Percentiles rank a stretch among this genome's conserved stretches.
These are phyloP conservation scores for Cetraspora pellucida DNA, from an alignment of 192 early-diverging fungal genomes.

Conservation along the genomic window DNA sequence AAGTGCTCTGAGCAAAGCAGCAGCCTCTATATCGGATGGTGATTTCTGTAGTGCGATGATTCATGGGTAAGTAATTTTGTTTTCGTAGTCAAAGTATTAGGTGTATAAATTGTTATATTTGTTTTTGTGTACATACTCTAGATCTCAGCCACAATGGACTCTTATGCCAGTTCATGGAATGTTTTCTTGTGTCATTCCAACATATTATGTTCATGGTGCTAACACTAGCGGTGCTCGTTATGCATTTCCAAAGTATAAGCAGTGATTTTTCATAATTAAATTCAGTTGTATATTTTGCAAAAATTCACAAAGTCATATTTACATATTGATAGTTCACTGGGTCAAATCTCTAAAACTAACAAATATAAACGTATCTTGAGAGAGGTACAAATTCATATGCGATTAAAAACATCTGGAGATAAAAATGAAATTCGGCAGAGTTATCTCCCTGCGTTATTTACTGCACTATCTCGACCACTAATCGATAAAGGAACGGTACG, in stretches of 20 bases:
- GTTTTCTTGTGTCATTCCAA: slow-evolving; percentile 82
- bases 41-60: slow-evolving; percentile 81
- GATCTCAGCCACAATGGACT: slow-evolving; percentile 82
- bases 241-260: slow-evolving; percentile 30
- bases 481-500: slow-evolving; percentile 36
- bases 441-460: slow-evolving; percentile 78
- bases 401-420: slow-evolving; percentile 77
- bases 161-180: slow-evolving; percentile 88
- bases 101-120: neutral
- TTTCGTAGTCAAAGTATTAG: neutral
- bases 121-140: slow-evolving; percentile 30
- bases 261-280: no score
- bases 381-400: slow-evolving; percentile 89
- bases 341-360: slow-evolving; percentile 80
- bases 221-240: slow-evolving; percentile 6
- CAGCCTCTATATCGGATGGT: slow-evolving; percentile 82
- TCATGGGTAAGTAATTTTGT: slow-evolving; percentile 54
- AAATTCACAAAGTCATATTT: no score
- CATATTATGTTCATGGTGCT: slow-evolving; percentile 78
- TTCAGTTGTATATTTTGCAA: no score
- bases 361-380: slow-evolving; percentile 73
- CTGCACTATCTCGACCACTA: slow-evolving; percentile 57
- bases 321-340: slow-evolving; percentile 68
- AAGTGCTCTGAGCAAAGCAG: slow-evolving; percentile 70
- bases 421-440: slow-evolving; percentile 84